Evolutionary conservation across 495 filamentous ascomycete genomes (phyloP).

Genomic region (Lasiosphaeria hispida): DNA sequence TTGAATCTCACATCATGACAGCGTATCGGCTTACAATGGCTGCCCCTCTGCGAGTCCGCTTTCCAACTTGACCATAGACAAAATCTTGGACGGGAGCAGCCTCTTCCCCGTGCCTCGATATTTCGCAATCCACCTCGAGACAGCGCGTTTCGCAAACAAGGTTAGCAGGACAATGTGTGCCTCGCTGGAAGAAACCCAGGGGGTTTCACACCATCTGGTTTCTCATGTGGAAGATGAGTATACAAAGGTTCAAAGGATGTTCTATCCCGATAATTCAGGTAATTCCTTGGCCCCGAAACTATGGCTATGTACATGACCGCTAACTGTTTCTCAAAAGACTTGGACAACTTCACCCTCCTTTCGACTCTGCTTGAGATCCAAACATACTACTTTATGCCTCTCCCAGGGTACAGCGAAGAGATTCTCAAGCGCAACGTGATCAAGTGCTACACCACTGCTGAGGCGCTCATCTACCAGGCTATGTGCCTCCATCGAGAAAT

Average conservation of each 20-base stretch:
- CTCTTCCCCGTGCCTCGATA: constrained; percentile 37
- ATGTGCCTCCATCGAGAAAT: constrained; percentile 31
- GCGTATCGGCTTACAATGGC: constrained; percentile 37
- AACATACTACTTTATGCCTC: constrained; percentile 45
- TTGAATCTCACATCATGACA: background rate
- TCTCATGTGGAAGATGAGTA: constrained; percentile 45
- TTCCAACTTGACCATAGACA: constrained; percentile 44
- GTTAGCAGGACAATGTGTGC: constrained; percentile 40
- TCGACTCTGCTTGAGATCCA: constrained; percentile 45
- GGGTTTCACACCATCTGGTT: constrained; percentile 40
- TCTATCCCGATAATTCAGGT: constrained; percentile 44
- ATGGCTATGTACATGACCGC: background rate
- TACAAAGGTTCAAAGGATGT: constrained; percentile 35
- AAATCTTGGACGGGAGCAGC: constrained; percentile 36
- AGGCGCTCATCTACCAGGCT: constrained; percentile 30
- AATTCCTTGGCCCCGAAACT: background rate
- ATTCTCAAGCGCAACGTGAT: constrained; percentile 41
- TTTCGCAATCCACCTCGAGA: constrained; percentile 41
- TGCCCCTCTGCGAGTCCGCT: constrained; percentile 37
- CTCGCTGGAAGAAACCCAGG: constrained; percentile 39
- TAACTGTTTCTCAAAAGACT: constrained; percentile 24
- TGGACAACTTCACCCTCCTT: constrained; percentile 40
- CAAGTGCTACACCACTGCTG: constrained; percentile 41
- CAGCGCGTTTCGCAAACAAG: constrained; percentile 40
- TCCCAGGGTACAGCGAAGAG: constrained; percentile 31